phyloP scores from a whole-genome alignment of 2,329 filamentous ascomycete genomes.

The Claviceps africana region DNA sequence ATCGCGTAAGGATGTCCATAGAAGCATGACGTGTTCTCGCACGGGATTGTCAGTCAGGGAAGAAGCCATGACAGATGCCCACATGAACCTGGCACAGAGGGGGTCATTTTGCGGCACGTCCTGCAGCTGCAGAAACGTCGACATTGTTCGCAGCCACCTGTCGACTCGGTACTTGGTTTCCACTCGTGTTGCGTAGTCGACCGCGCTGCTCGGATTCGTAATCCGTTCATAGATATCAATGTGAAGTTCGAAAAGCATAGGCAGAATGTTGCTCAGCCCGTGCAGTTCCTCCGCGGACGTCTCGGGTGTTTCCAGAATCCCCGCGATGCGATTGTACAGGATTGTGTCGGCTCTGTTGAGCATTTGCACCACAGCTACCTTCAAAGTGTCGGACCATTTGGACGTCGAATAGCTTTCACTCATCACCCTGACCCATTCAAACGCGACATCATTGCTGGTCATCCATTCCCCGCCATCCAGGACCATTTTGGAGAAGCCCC shows the following conservation, averaged over 20 bases:
- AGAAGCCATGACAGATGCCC: slow-evolving; percentile 41
- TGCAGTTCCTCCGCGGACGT: slow-evolving; percentile 14
- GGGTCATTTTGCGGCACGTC: slow-evolving; percentile 21
- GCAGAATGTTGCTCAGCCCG: slow-evolving; percentile 30
- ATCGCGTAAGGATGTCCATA: slow-evolving; percentile 45
- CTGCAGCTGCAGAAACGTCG: slow-evolving; percentile 27
- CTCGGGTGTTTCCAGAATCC: slow-evolving; percentile 24
- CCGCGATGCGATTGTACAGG: slow-evolving; percentile 32
- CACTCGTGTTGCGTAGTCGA: slow-evolving; percentile 32
- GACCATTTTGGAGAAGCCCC: slow-evolving; percentile 34
- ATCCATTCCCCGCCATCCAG: slow-evolving; percentile 32
- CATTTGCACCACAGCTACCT: slow-evolving; percentile 41
- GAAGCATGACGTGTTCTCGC: slow-evolving; percentile 41
- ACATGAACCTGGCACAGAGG: slow-evolving; percentile 39
- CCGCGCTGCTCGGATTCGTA: slow-evolving; percentile 41
- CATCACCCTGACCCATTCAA: slow-evolving; percentile 41
- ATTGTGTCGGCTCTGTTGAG: slow-evolving; percentile 38
- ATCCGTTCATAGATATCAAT: slow-evolving; percentile 46
- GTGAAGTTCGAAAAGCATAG: slow-evolving; percentile 49
- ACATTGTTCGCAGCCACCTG: slow-evolving; percentile 38
- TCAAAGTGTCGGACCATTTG: slow-evolving; percentile 46
- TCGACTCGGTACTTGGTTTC: slow-evolving; percentile 36
- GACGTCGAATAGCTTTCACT: slow-evolving; percentile 36
- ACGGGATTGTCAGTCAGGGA: slow-evolving; percentile 38
- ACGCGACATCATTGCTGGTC: slow-evolving; percentile 42